These are phyloP conservation scores for Inga laurina DNA, from an alignment of 306 rosid genomes.

Conservation along the genomic window DNA sequence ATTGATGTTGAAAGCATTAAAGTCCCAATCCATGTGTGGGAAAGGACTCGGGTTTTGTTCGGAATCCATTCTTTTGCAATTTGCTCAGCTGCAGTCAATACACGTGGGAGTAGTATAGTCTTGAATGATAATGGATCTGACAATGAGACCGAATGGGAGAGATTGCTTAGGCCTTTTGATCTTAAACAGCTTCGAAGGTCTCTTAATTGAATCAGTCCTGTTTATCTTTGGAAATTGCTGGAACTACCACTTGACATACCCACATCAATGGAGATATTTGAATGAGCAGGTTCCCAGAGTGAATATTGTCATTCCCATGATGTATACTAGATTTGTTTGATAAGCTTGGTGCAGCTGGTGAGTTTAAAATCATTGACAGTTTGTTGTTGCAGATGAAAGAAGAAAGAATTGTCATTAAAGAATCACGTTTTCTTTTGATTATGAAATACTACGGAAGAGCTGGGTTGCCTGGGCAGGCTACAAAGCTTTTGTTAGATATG, in stretches of 20 bases:
- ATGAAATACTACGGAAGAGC: conserved; percentile 78
- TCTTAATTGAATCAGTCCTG: conserved; percentile 57
- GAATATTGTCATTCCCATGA: conserved; percentile 75
- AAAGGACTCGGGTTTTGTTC: conserved; percentile 37
- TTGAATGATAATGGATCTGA: conserved; percentile 39
- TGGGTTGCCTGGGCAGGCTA: conserved; percentile 83
- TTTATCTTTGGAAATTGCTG: conserved; percentile 70
- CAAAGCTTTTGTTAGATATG: conserved; percentile 89
- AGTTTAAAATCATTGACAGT: conserved; percentile 66
- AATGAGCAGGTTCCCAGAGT: conserved; percentile 64
- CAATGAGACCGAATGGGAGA: conserved; percentile 80
- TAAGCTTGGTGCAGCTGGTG: conserved; percentile 78
- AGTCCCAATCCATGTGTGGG: conserved; percentile 31
- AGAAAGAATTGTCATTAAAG: conserved; percentile 65
- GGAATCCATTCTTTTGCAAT: conserved; percentile 44
- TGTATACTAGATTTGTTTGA: conserved; percentile 63
- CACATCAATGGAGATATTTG: conserved; percentile 72
- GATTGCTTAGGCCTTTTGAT: conserved; percentile 79
- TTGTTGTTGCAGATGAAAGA: conserved; percentile 83
- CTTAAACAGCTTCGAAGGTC: conserved; percentile 68
- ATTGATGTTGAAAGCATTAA: conserved; percentile 51
- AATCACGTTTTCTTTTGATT: conserved; percentile 71
- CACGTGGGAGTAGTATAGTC: conserved; percentile 13
- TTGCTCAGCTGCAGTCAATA: conserved; percentile 42
- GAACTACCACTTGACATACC: conserved; percentile 78